Base-by-base conservation (phyloP, 768 basidiomycete genomes). In the Rhizopogon rudus region DNA sequence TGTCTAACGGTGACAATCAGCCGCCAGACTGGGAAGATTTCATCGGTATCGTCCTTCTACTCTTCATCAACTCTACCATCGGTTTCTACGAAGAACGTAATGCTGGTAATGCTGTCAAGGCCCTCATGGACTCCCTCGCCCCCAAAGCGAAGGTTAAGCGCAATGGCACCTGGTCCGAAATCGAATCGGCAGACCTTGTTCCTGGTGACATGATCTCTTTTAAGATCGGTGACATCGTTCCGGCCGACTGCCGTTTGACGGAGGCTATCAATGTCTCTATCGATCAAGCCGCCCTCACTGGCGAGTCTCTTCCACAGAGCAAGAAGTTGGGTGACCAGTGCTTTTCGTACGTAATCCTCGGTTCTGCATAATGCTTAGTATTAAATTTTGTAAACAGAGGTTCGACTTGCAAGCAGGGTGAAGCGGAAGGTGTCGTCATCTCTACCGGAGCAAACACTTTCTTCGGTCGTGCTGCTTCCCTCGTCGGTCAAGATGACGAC, bases 151-250 rank as follows among this genome's bases (percentile, higher is more conserved):
- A 89, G 73, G 91, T 93, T 68, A 92, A 84, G 77, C 94, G 96
- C 54, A 80, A 80, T 57, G 91, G 91, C 57, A 65, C 65, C 37
- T 98, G 96, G 96, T 68, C 73, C 17, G 96, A 98, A 71, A 88
- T 98, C 61, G 96, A 98, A 67, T 94, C 93, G 0, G 63, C 94
- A 37, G 81, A 77, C 37, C 84, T 98, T 52, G 94, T 97, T 37
- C 96, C 96, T 49, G 96, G 95, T 68, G 96, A 98, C 67, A 89
- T 97, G 81, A 76, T 98, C 57, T 79, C 93, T 3, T 98, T 98
- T 92, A 98, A 98, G 77, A 98, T 98, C 72, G 96, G 96, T 77
- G 96, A 98, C 66, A 91, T 98, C 60, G 96, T 98, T 56, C 93
- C 96, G 52, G 95, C 94, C 58, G 96, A 98, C 68, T 97, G 95